Evolutionary conservation across 352 stramenopile genomes (phyloP).

Genomic region (Phytophthora cactorum): DNA sequence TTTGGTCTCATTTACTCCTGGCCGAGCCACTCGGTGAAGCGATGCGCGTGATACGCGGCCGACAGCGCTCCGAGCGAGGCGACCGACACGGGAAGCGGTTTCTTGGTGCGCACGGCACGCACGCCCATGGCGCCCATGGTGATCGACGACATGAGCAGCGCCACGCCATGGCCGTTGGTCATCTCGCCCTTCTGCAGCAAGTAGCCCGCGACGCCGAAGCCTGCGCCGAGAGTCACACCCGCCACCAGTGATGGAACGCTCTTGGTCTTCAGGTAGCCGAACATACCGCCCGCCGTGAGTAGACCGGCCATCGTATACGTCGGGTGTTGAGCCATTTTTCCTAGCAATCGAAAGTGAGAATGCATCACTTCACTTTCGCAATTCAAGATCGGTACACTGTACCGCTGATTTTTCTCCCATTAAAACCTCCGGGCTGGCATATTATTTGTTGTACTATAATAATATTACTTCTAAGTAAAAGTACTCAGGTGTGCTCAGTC

Average conservation of each 20-base stretch:
- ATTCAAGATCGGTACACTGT: constrained; percentile 8
- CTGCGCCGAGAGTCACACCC: constrained; percentile 78
- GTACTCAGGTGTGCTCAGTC: too few species aligned
- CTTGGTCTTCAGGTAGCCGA: constrained; percentile 85
- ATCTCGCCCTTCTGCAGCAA: constrained; percentile 84
- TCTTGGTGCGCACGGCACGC: constrained; percentile 75
- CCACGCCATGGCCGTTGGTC: constrained; percentile 82
- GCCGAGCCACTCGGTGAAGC: constrained; percentile 84
- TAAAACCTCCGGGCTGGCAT: neutral
- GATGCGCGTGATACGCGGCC: constrained; percentile 82
- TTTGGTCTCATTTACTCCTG: constrained; percentile 58
- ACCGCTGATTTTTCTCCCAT: neutral
- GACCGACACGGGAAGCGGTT: constrained; percentile 77
- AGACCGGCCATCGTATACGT: constrained; percentile 87
- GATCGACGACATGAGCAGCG: constrained; percentile 82
- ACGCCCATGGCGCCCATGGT: constrained; percentile 89
- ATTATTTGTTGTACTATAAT: neutral
- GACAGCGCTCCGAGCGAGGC: constrained; percentile 79
- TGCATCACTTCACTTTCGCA: constrained; percentile 7
- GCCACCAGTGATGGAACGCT: constrained; percentile 84
- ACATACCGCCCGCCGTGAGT: constrained; percentile 65
- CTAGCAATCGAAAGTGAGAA: neutral
- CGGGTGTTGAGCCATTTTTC: constrained; percentile 73
- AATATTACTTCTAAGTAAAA: too few species aligned
- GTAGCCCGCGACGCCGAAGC: constrained; percentile 81